Evolutionary conservation across 2,329 filamentous ascomycete species (phyloP).

Genomic region (Aaosphaeria pasadenensis): DNA sequence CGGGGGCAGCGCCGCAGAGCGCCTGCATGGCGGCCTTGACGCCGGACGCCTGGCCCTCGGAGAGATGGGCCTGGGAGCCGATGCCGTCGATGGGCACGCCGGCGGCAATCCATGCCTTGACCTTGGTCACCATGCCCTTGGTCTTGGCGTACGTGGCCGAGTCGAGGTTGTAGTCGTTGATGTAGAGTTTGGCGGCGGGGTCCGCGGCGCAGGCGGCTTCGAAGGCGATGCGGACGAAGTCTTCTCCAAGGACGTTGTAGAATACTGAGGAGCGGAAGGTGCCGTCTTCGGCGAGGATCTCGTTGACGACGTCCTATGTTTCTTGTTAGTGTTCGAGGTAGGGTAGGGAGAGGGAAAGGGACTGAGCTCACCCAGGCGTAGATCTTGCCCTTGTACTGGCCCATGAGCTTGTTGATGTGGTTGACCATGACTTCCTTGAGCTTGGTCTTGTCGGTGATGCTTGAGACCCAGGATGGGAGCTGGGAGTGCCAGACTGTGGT

Average conservation of each 20-base stretch:
- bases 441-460: conserved; percentile 50
- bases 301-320: conserved; percentile 57
- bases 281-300: conserved; percentile 61
- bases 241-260: conserved; percentile 65
- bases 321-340: not conserved
- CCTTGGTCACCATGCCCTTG: conserved; percentile 53
- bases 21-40: conserved; percentile 51
- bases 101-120: conserved; percentile 61
- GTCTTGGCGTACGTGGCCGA: conserved; percentile 58
- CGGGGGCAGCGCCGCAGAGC: conserved; percentile 51
- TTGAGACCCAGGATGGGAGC: conserved; percentile 55
- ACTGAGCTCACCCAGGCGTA: conserved; percentile 48
- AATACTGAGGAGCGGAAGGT: conserved; percentile 61
- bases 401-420: conserved; percentile 59
- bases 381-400: conserved; percentile 62
- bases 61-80: conserved; percentile 57
- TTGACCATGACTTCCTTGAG: conserved; percentile 57
- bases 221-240: conserved; percentile 69
- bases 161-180: conserved; percentile 69
- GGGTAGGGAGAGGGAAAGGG: conserved; percentile 1
- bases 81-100: conserved; percentile 67
- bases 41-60: conserved; percentile 41
- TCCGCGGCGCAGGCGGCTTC: conserved; percentile 65
- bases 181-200: conserved; percentile 67
- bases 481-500: conserved; percentile 62